Percentiles rank a stretch among this genome's conserved stretches.
phyloP scores from a whole-genome alignment of 192 early-diverging fungal species.

The Coemansia sp. region DNA sequence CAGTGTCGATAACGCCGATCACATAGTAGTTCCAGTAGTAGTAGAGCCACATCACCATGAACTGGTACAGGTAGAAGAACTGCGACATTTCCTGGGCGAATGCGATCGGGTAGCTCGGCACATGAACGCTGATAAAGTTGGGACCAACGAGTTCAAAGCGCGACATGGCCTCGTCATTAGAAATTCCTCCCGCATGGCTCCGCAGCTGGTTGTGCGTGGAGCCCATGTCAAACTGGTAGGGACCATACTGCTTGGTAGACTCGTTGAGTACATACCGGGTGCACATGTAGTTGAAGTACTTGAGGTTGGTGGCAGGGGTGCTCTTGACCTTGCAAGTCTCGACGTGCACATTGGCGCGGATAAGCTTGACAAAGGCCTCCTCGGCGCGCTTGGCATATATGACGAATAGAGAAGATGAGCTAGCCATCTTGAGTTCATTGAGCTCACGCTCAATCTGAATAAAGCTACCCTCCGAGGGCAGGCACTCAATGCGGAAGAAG shows the following conservation, averaged over 20 bases:
- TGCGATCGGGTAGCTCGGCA: constrained; percentile 44
- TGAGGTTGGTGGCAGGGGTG: constrained; percentile 48
- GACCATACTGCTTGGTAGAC: constrained; percentile 50
- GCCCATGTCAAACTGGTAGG: constrained; percentile 57
- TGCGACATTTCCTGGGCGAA: constrained; percentile 54
- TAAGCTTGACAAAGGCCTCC: too few species aligned
- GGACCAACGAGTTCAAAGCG: constrained; percentile 58
- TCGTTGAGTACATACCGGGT: constrained; percentile 67
- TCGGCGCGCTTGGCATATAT: too few species aligned
- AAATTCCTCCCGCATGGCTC: constrained; percentile 46
- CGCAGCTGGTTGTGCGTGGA: constrained; percentile 44
- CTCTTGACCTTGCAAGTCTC: too few species aligned
- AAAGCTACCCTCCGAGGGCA: constrained; percentile 42
- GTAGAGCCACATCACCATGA: constrained; percentile 56
- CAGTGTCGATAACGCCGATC: constrained; percentile 55
- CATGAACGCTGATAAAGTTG: constrained; percentile 57
- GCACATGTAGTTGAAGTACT: constrained; percentile 71
- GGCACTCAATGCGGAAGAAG: constrained; percentile 54
- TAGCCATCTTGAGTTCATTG: constrained; percentile 46
- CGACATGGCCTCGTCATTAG: constrained; percentile 43
- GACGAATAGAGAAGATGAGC: too few species aligned
- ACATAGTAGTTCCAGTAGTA: constrained; percentile 55
- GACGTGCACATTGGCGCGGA: too few species aligned
- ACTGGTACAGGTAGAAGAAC: constrained; percentile 55
- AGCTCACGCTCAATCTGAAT: constrained; percentile 53